Conservation (phyloP, 768 basidiomycete genomes). For the Dioszegia hungarica region DNA sequence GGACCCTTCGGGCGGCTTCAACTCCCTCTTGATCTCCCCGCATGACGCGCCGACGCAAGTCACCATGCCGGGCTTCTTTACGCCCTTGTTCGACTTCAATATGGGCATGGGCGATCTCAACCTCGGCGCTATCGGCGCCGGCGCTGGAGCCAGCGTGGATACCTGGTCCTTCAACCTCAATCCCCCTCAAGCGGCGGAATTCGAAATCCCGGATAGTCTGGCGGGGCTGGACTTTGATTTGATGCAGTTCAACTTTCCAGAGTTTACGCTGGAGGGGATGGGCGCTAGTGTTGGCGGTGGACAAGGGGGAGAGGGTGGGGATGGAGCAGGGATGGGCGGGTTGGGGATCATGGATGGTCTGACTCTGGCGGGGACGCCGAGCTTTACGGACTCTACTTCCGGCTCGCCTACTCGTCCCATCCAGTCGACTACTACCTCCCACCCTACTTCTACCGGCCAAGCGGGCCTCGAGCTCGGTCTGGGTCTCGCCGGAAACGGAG, state of each 20-base stretch:
- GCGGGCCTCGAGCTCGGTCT: too few relatives aligned
- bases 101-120: not conserved
- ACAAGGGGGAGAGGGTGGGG: too few relatives aligned
- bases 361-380: not conserved
- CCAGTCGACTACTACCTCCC: not conserved
- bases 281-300: too few relatives aligned
- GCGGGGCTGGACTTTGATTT: not conserved
- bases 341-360: not conserved
- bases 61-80: not conserved
- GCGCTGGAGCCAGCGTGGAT: not conserved
- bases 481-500: too few relatives aligned
- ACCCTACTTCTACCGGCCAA: too few relatives aligned
- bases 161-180: not conserved
- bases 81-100: not conserved
- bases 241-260: not conserved
- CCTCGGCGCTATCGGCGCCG: not conserved
- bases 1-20: conserved; percentile 7
- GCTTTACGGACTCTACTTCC: not conserved
- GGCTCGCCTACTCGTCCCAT: not conserved
- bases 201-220: not conserved
- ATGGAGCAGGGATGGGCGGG: not conserved
- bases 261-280: not conserved
- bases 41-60: conserved; percentile 2
- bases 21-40: conserved; percentile 3
- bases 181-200: not conserved